These are phyloP conservation scores for Dipteronia sinensis DNA, from an alignment of 345 rosid species.

Conservation along the genomic window DNA sequence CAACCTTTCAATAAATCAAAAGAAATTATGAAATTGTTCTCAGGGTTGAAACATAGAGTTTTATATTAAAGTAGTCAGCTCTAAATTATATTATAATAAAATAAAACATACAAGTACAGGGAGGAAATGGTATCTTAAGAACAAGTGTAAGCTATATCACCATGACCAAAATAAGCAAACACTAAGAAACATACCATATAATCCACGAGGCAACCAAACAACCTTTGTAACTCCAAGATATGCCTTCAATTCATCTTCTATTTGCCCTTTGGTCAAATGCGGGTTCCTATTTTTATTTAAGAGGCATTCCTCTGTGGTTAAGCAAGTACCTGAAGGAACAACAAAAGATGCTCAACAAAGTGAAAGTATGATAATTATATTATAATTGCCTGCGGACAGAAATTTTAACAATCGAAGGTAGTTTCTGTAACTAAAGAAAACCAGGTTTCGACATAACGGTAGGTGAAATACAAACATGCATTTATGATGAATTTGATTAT, in stretches of 20 bases:
- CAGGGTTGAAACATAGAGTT: neutral
- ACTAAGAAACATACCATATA: slow-evolving; percentile 53
- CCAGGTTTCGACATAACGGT: neutral
- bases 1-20: neutral
- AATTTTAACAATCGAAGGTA: neutral
- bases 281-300: slow-evolving; percentile 87
- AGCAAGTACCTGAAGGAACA: slow-evolving; percentile 71
- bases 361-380: neutral
- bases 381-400: too few species aligned
- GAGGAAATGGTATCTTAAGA: neutral
- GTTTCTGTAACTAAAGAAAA: neutral
- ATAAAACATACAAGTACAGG: neutral
- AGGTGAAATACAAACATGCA: neutral
- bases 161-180: neutral
- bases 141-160: slow-evolving; percentile 1
- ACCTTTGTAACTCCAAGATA: slow-evolving; percentile 71
- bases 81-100: neutral
- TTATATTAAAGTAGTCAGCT: neutral
- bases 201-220: slow-evolving; percentile 89
- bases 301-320: slow-evolving; percentile 94
- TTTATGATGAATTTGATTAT: neutral
- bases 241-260: slow-evolving; percentile 72
- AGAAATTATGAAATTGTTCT: neutral
- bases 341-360: slow-evolving; percentile 11
- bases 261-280: slow-evolving; percentile 66